These are phyloP conservation scores for Penicillium sp. DNA, from an alignment of 2,329 filamentous ascomycete species.

Conservation along the genomic window DNA sequence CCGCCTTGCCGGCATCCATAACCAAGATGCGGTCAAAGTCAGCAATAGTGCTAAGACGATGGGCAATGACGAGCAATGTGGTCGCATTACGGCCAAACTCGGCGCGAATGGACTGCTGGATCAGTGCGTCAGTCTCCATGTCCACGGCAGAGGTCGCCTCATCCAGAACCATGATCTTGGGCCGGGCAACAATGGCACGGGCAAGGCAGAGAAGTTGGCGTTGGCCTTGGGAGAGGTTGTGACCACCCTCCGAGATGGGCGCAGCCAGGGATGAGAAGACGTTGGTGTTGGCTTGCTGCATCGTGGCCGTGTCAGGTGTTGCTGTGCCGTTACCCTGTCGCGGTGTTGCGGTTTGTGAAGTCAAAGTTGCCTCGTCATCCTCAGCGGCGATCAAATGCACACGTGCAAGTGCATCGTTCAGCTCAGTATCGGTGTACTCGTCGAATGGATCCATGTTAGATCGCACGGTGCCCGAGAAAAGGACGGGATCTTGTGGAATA, in stretches of 20 bases:
- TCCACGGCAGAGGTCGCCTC: slow-evolving; percentile 77
- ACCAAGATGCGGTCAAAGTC: slow-evolving; percentile 74
- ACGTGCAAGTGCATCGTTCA: slow-evolving; percentile 64
- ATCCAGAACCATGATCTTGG: slow-evolving; percentile 75
- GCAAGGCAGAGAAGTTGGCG: slow-evolving; percentile 32
- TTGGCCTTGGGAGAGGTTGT: slow-evolving; percentile 50
- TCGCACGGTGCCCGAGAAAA: slow-evolving; percentile 74
- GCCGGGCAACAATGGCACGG: slow-evolving; percentile 59
- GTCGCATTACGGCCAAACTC: slow-evolving; percentile 59
- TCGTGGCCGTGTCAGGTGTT: slow-evolving; percentile 20
- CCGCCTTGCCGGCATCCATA: slow-evolving; percentile 62
- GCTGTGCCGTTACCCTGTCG: slow-evolving; percentile 36
- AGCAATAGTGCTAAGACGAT: slow-evolving; percentile 69
- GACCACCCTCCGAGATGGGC: slow-evolving; percentile 65
- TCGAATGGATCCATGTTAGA: slow-evolving; percentile 74
- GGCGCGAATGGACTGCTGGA: slow-evolving; percentile 68
- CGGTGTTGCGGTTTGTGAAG: slow-evolving; percentile 65
- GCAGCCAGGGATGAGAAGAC: slow-evolving; percentile 61
- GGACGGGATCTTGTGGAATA: slow-evolving; percentile 76
- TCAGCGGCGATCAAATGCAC: slow-evolving; percentile 58
- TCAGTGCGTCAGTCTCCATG: slow-evolving; percentile 69
- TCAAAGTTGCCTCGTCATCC: slow-evolving; percentile 62
- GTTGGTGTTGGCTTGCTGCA: slow-evolving; percentile 56
- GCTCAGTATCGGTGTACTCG: slow-evolving; percentile 62
- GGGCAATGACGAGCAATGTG: slow-evolving; percentile 70